Conservation (phyloP, 768 basidiomycete species). For the Amylocystis lapponica region DNA sequence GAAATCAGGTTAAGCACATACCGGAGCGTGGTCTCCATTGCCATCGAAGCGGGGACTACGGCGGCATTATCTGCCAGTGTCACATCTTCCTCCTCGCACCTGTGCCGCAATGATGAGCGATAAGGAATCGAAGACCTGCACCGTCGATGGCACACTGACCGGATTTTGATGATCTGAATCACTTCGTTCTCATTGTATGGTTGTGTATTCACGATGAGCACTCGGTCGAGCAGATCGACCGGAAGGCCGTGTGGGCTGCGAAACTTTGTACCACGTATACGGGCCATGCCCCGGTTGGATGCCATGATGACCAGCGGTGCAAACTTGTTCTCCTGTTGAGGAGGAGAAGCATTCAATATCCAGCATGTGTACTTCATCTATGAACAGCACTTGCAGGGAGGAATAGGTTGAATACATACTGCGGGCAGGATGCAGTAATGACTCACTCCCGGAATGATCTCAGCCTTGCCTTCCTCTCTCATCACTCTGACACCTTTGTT, state of each 20-base stretch:
- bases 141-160: slow-evolving; percentile 42
- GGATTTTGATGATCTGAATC: slow-evolving; percentile 86
- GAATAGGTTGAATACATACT: not conserved
- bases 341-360: slow-evolving; percentile 99
- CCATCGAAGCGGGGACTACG: slow-evolving; percentile 84
- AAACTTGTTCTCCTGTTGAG: slow-evolving; percentile 89
- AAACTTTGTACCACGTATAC: slow-evolving; percentile 93
- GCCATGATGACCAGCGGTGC: slow-evolving; percentile 98
- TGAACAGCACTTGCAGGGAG: slow-evolving; percentile 77
- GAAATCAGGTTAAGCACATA: slow-evolving; percentile 96
- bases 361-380: slow-evolving; percentile 99
- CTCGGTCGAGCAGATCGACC: slow-evolving; percentile 89
- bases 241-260: slow-evolving; percentile 93
- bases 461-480: slow-evolving; percentile 98
- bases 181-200: slow-evolving; percentile 82
- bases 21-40: slow-evolving; percentile 81
- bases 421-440: not conserved
- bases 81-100: slow-evolving; percentile 95
- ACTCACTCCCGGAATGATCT: slow-evolving; percentile 91
- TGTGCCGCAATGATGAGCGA: slow-evolving; percentile 22
- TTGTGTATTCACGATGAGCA: slow-evolving; percentile 92
- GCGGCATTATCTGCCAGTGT: slow-evolving; percentile 67
- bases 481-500: slow-evolving; percentile 98
- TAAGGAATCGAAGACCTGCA: not conserved
- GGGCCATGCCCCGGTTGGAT: slow-evolving; percentile 90